A percentile compares a stretch with the other conserved stretches of the same genome.
Evolutionary conservation across 768 basidiomycete species (phyloP).

Genomic region (Cystobasidiopsis lactophilus): DNA sequence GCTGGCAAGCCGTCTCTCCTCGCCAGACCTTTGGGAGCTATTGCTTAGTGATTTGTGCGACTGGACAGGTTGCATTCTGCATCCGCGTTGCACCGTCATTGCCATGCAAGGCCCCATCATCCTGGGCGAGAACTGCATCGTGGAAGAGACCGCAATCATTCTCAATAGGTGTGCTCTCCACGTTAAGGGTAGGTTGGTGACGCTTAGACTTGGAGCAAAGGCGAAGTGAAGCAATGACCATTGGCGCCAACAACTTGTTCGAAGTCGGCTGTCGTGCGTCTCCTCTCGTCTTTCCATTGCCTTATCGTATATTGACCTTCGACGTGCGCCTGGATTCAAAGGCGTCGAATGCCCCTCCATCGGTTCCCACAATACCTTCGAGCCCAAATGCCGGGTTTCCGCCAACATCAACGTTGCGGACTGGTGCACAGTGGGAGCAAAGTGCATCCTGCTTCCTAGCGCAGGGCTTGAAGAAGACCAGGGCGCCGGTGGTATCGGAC

Average conservation of each 20-base stretch:
- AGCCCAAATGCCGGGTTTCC: conserved; percentile 60
- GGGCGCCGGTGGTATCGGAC: too few species aligned
- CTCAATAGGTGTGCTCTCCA: conserved; percentile 46
- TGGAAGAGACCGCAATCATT: conserved; percentile 76
- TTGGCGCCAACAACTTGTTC: conserved; percentile 82
- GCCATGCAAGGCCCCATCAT: conserved; percentile 76
- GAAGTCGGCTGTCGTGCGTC: conserved; percentile 76
- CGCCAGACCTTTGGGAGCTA: too few species aligned
- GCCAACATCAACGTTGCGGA: conserved; percentile 57
- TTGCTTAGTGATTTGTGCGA: not conserved
- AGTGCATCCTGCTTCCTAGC: conserved; percentile 44
- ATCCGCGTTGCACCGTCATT: conserved; percentile 83
- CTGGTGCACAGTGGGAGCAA: conserved; percentile 62
- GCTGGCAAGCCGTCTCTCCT: too few species aligned
- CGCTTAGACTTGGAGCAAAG: not conserved
- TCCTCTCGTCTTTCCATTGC: not conserved
- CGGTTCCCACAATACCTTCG: conserved; percentile 67
- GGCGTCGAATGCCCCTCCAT: conserved; percentile 69
- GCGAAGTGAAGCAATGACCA: conserved; percentile 38
- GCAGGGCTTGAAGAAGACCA: not conserved
- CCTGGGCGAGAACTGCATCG: conserved; percentile 66
- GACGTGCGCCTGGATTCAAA: conserved; percentile 24
- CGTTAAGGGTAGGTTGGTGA: not conserved
- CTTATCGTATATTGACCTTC: not conserved
- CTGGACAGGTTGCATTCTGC: conserved; percentile 51